Conservation (phyloP, 768 basidiomycete genomes). For the Suillus lakei region DNA sequence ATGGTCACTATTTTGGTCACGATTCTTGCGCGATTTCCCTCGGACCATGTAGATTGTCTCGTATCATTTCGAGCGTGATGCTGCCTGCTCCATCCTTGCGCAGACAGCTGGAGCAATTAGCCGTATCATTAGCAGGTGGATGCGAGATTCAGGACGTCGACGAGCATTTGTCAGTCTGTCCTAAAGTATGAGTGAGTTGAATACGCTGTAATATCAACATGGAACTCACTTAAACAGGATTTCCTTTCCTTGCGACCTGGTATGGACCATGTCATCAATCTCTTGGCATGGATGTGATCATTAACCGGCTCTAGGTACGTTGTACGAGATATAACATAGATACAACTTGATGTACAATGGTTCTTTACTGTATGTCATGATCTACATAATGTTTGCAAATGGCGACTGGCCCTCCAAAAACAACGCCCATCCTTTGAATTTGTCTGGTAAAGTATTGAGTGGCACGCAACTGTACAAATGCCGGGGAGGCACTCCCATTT, state of each 20-base stretch:
- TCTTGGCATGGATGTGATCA: no score
- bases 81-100: no score
- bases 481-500: neutral
- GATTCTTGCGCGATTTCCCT: no score
- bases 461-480: neutral
- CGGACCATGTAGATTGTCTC: no score
- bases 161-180: neutral
- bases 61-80: neutral
- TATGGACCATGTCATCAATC: no score
- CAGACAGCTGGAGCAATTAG: no score
- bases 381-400: neutral
- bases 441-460: neutral
- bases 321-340: no score
- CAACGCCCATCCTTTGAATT: neutral
- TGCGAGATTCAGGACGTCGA: neutral
- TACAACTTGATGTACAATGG: no score
- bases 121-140: neutral
- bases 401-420: neutral
- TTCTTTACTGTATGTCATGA: no score
- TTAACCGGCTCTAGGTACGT: no score
- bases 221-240: neutral
- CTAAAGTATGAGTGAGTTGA: neutral
- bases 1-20: no score
- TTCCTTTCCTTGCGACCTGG: neutral
- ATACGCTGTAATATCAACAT: no score